Base-by-base conservation (phyloP, 257 asterid genomes). In the Solanum chilense region DNA sequence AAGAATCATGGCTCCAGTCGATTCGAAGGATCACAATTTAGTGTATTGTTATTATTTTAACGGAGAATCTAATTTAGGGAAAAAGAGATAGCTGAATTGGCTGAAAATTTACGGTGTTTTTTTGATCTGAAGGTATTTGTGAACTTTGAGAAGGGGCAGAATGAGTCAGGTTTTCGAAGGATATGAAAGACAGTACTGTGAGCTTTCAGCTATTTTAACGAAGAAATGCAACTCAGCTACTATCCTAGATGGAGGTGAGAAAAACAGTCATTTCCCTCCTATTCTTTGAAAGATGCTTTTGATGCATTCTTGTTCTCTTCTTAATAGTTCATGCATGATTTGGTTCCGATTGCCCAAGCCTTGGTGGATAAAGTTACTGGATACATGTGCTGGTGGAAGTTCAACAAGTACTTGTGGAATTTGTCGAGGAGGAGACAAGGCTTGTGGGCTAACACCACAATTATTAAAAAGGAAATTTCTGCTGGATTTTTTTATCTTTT, bases 151-250 rank as follows among this genome's bases (percentile, higher is more conserved):
- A 81, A 31, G 74, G 58, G 33, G 68, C 47, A 39, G 60, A 86
- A 95, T 95, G 98, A 94, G 98, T 90, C 93, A 93, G 90, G 96
- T 92, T 18, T 95, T 93, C 77, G 96, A 95, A 92, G 96, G 95
- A 75, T 95, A 95, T 83, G 98, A 94, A 84, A 93, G 98, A 11
- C 97, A 95, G 69, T 95, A 95, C 91, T 93, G 98, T 83, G 97
- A 94, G 91, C 87, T 95, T 44, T 95, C 98, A 23, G 95, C 98
- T 56, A 93, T 91, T 88, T 86, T 95, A 33, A 93, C 95, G 66
- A 93, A 93, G 73, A 93, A 90, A 88, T 90, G 93, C 78, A 91
- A 92, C 84, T 89, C 96, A 12, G 94, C 96, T 60, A 85, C 85
- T 87, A 82, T 89, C 77, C 93, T 93, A 31, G 92, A 92, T 93